Evolutionary conservation across 2,329 filamentous ascomycete genomes (phyloP), one percentile per base, ranked within the genome.

Genomic region (Thyridium curvatum): DNA sequence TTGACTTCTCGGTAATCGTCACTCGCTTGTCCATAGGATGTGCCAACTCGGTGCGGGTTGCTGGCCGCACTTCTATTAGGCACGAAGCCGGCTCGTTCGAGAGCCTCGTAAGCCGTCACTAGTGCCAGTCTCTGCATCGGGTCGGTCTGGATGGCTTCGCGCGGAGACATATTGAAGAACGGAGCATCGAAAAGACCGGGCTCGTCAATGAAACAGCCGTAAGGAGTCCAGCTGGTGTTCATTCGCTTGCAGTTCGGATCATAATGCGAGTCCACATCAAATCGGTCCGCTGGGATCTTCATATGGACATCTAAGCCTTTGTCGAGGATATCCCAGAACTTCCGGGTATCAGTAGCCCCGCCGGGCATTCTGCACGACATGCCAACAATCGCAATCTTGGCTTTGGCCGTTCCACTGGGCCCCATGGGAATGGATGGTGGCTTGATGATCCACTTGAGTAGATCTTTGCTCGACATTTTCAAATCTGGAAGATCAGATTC

Each of bases 141-240:
- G 55, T 91, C 86, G 1, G 78, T 84, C 49, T 86, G 80, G 10
- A 6, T 26, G 10, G 85, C 85, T 59, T 91, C 86, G 43, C 82
- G 74, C 1, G 86, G 84, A 29, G 84, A 89, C 72, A 91, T 89
- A 58, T 86, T 86, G 71, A 91, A 91, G 66, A 91, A 89, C 1
- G 76, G 69, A 2, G 83, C 76, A 51, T 91, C 86, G 48, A 91
- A 90, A 10, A 82, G 65, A 34, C 82, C 83, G 0, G 84, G 83
- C 37, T 86, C 71, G 29, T 86, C 74, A 39, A 87, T 60, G 46
- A 63, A 89, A 60, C 82, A 86, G 8, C 84, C 84, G 45, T 77
- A 26, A 12, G 77, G 79, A 2, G 82, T 82, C 47, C 80, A 73
- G 21, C 73, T 80, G 35, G 82, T 84, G 58, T 85, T 86, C 55